A percentile compares a stretch with the other conserved stretches of the same genome.
These are phyloP conservation scores for Yamadazyma sp. DNA, from an alignment of 805 yeast genomes.

Conservation along the genomic window DNA sequence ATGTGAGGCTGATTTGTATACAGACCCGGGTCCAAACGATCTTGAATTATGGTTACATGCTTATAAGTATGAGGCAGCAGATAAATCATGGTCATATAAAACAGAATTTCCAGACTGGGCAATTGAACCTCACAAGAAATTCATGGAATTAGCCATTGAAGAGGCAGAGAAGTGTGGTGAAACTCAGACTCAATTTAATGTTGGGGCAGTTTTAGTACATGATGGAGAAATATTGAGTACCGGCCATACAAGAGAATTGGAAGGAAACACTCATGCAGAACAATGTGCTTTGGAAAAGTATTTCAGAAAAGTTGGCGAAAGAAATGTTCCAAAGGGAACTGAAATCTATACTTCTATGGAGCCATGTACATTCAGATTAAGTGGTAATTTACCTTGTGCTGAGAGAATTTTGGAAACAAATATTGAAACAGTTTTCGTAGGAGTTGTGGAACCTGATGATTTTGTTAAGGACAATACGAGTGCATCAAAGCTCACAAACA, in stretches of 20 bases:
- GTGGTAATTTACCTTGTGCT: slow-evolving; percentile 88
- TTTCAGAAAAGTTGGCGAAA: slow-evolving; percentile 31
- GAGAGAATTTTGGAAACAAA: slow-evolving; percentile 63
- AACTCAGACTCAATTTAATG: slow-evolving; percentile 84
- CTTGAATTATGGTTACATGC: slow-evolving; percentile 92
- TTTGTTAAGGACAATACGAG: slow-evolving; percentile 82
- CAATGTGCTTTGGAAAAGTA: slow-evolving; percentile 88
- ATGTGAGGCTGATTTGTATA: slow-evolving; percentile 69
- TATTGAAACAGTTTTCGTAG: slow-evolving; percentile 80
- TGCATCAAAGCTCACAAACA: slow-evolving; percentile 45
- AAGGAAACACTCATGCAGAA: slow-evolving; percentile 97
- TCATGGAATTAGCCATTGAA: slow-evolving; percentile 72
- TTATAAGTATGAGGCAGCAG: slow-evolving; percentile 62
- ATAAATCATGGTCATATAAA: slow-evolving; percentile 63
- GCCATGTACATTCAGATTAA: slow-evolving; percentile 84
- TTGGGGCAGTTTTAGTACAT: slow-evolving; percentile 82
- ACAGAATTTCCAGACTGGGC: slow-evolving; percentile 89
- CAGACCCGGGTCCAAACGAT: slow-evolving; percentile 89
- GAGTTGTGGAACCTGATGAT: slow-evolving; percentile 85
- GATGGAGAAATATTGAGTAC: slow-evolving; percentile 62
- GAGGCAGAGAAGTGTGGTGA: slow-evolving; percentile 80
- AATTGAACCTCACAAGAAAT: slow-evolving; percentile 48
- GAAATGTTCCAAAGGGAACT: slow-evolving; percentile 66
- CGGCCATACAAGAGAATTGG: slow-evolving; percentile 87
- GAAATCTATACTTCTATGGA: slow-evolving; percentile 95